Percentiles rank a stretch among this genome's conserved stretches.
Conservation (phyloP, 176 grass and related monocot species). For the Puya raimondii region DNA sequence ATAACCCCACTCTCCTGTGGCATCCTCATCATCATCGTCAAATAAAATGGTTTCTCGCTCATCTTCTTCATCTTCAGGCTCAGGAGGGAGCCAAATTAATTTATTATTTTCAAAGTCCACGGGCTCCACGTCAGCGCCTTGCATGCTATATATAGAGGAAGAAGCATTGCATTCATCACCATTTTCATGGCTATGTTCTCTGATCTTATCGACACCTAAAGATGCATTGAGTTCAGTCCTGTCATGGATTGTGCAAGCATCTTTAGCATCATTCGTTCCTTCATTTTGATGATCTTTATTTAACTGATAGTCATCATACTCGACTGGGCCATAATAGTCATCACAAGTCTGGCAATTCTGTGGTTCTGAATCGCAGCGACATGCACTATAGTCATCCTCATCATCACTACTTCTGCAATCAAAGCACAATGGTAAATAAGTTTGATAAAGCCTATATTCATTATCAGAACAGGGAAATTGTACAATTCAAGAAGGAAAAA, state of each 20-base stretch:
- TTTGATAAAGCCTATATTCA: neutral
- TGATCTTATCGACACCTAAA: conserved; percentile 42
- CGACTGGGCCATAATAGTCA: conserved; percentile 50
- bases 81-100: conserved; percentile 72
- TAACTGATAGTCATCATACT: conserved; percentile 44
- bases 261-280: conserved; percentile 32
- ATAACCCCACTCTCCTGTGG: conserved; percentile 81
- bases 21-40: conserved; percentile 76
- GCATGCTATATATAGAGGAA: conserved; percentile 71
- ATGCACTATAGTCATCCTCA: conserved; percentile 68
- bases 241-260: conserved; percentile 39
- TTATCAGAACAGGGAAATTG: neutral
- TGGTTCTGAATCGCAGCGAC: conserved; percentile 40
- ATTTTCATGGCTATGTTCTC: conserved; percentile 40
- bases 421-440: conserved; percentile 16
- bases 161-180: conserved; percentile 57
- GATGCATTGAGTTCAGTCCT: conserved; percentile 20
- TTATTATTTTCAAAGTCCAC: conserved; percentile 87
- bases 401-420: conserved; percentile 82
- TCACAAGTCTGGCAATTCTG: conserved; percentile 39
- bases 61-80: conserved; percentile 89
- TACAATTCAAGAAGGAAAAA: neutral
- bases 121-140: conserved; percentile 57
- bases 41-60: conserved; percentile 46
- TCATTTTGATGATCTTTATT: conserved; percentile 31